Evolutionary conservation across 371 early-diverging fungal genomes (phyloP).

Genomic region (Fennellomyces sp.): DNA sequence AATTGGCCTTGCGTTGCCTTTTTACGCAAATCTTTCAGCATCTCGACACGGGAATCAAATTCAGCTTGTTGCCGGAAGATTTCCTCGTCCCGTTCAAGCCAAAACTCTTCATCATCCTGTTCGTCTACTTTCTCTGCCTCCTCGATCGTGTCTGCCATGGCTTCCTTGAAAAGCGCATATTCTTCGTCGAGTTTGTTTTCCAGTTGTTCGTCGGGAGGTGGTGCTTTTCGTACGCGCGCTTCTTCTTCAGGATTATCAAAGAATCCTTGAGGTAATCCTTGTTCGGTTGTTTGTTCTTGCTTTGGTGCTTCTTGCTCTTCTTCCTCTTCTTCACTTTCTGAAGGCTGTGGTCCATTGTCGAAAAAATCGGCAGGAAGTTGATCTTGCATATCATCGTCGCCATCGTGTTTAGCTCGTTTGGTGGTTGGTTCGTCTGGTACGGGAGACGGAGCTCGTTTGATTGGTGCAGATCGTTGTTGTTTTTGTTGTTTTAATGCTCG

Average conservation of each 20-base stretch:
- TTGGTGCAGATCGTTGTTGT: not conserved
- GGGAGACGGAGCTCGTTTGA: not conserved
- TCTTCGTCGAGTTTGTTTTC: constrained; percentile 38
- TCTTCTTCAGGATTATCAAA: constrained; percentile 54
- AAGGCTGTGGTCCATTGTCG: constrained; percentile 11
- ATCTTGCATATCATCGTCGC: constrained; percentile 3
- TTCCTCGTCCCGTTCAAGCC: constrained; percentile 40
- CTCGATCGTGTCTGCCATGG: constrained; percentile 36
- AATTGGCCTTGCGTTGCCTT: not conserved
- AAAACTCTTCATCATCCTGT: constrained; percentile 27
- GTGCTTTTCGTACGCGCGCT: constrained; percentile 37
- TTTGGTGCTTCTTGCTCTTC: not conserved
- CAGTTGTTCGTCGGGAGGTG: constrained; percentile 27
- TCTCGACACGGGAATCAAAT: constrained; percentile 39
- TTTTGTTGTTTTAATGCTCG: constrained; percentile 36
- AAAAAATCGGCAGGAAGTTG: constrained; percentile 29
- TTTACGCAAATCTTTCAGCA: constrained; percentile 33
- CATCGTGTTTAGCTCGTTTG: constrained; percentile 12
- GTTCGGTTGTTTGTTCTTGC: not conserved
- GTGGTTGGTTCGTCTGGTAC: not conserved
- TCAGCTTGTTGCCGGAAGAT: constrained; percentile 37
- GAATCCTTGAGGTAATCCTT: constrained; percentile 35
- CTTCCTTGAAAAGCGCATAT: constrained; percentile 33
- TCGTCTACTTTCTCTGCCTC: constrained; percentile 36
- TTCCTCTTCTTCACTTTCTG: constrained; percentile 11